These are phyloP conservation scores for Sarocladiaceae sp. DNA, from an alignment of 2,329 filamentous ascomycete species.

Conservation along the genomic window DNA sequence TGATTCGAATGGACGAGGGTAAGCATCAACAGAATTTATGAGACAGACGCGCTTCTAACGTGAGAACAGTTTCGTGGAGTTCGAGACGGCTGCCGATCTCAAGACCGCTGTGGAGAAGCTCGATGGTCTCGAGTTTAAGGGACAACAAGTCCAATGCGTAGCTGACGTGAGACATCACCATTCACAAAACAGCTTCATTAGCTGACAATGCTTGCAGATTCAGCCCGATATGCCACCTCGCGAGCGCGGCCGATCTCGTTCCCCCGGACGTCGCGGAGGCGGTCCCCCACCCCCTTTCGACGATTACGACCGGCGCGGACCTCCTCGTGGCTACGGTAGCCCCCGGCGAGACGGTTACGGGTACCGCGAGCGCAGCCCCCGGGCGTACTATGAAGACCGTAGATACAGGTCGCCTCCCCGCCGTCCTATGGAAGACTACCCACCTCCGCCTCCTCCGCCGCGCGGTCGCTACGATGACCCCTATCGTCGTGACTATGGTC, in stretches of 20 bases:
- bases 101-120: constrained; percentile 92
- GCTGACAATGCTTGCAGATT: constrained; percentile 45
- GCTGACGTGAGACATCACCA: constrained; percentile 60
- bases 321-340: constrained; percentile 69
- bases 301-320: constrained; percentile 78
- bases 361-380: constrained; percentile 83
- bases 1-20: constrained; percentile 90
- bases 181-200: neutral
- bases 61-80: constrained; percentile 79
- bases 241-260: constrained; percentile 67
- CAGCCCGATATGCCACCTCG: constrained; percentile 69
- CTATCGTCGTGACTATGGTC: constrained; percentile 64
- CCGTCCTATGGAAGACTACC: constrained; percentile 71
- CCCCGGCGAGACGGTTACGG: constrained; percentile 63
- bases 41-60: too few relatives aligned
- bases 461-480: constrained; percentile 69
- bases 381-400: constrained; percentile 81
- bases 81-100: constrained; percentile 85
- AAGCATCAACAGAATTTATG: too few relatives aligned
- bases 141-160: constrained; percentile 74
- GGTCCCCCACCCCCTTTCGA: constrained; percentile 59
- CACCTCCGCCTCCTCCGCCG: constrained; percentile 48
- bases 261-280: constrained; percentile 52
- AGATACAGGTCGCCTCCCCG: constrained; percentile 76
- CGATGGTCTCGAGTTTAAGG: constrained; percentile 89